Base-by-base conservation (phyloP, 2,329 filamentous ascomycete genomes). In the Fusarium nodosum region DNA sequence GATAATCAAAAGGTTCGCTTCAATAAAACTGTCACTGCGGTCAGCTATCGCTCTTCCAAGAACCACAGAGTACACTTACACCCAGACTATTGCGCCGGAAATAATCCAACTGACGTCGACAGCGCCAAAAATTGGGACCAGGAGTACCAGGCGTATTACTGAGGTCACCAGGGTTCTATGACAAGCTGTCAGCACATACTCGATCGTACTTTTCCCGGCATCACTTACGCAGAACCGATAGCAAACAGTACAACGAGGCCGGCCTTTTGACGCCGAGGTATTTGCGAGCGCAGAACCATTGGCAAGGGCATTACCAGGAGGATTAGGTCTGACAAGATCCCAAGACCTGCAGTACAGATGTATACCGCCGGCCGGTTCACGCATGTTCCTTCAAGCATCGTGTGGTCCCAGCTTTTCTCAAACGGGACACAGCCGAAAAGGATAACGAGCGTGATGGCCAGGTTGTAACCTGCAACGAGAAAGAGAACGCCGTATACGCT, bases 271-370 rank as follows among this genome's bases (percentile, higher is more conserved):
- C 79, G 79, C 39, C 66, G 70, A 0, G 83, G 83, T 61, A 87
- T 79, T 55, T 83, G 81, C 7, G 86, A 71, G 18, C 75, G 76
- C 51, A 82, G 70, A 12, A 86, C 77, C 38, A 84, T 82, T 0
- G 80, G 81, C 20, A 86, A 79, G 0, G 84, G 85, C 26, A 86
- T 74, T 1, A 79, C 67, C 56, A 84, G 80, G 26, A 85, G 78
- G 18, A 85, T 61, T 1, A 86, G 57, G 68, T 86, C 83, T 4
- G 83, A 83, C 20, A 80, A 50, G 47, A 86, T 83, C 56, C 84
- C 85, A 30, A 86, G 80, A 0, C 79, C 75, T 10, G 83, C 79
- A 18, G 81, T 81, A 30, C 66, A 72, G 11, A 74, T 60, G 20
- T 74, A 75, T 0, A 75, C 55, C 0, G 61, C 66, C 7, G 70